Percentiles rank a stretch among this genome's conserved stretches.
These are phyloP conservation scores for Pistacia integerrima DNA, from an alignment of 345 rosid species.

Conservation along the genomic window DNA sequence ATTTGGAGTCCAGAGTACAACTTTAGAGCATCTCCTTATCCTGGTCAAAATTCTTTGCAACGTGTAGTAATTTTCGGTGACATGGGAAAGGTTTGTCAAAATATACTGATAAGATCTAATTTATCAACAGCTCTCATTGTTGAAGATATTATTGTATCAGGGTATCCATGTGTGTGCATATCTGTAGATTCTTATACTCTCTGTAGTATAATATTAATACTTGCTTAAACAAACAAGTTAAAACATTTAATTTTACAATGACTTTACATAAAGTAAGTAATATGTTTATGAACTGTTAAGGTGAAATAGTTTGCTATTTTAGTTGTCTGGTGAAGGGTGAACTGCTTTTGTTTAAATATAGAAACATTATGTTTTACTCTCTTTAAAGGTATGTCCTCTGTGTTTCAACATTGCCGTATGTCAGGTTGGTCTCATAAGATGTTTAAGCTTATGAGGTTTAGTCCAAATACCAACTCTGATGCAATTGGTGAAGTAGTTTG, in stretches of 20 bases:
- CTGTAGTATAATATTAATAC: background rate
- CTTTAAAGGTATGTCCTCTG: background rate
- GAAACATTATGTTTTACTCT: background rate
- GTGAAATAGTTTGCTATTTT: background rate
- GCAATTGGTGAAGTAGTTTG: constrained; percentile 10
- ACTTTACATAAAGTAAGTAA: background rate
- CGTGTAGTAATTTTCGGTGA: constrained; percentile 75
- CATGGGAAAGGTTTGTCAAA: constrained; percentile 71
- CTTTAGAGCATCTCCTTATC: constrained; percentile 71
- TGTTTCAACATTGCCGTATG: background rate
- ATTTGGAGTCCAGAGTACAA: constrained; percentile 64
- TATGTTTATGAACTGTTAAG: background rate
- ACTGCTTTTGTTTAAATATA: background rate
- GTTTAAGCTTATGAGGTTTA: background rate
- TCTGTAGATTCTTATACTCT: background rate
- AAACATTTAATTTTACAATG: background rate
- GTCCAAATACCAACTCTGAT: constrained; percentile 11
- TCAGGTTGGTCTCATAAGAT: background rate
- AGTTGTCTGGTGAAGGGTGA: background rate
- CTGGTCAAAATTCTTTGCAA: constrained; percentile 69
- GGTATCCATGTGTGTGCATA: background rate
- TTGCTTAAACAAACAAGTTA: background rate
- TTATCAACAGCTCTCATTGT: background rate
- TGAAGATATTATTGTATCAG: background rate
- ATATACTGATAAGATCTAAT: background rate